Conservation (phyloP, 2,329 filamentous ascomycete genomes). For the Ophiocordyceps polyrhachis-furcata region DNA sequence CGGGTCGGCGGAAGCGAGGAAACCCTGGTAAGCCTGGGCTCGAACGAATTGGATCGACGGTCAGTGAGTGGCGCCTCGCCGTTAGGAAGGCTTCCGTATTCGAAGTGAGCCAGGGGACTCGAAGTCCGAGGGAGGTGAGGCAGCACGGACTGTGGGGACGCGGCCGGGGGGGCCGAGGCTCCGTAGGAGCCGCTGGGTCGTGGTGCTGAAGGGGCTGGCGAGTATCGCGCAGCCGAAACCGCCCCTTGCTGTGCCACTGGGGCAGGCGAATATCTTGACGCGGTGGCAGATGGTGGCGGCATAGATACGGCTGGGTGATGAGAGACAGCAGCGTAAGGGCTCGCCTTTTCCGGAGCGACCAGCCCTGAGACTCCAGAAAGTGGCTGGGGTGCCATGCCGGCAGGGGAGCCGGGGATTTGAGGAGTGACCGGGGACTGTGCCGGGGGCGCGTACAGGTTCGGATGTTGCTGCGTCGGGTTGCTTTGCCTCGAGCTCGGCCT, state of each 20-base stretch:
- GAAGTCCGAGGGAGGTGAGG: constrained; percentile 45
- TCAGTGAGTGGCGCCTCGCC: constrained; percentile 24
- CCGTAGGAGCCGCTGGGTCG: constrained; percentile 25
- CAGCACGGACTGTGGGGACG: constrained; percentile 25
- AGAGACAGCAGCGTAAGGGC: constrained; percentile 31
- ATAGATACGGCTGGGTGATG: constrained; percentile 16
- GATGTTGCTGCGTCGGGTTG: constrained; percentile 20
- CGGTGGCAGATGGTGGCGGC: constrained; percentile 16
- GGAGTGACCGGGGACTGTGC: constrained; percentile 2
- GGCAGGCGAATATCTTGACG: constrained; percentile 44
- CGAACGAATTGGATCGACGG: constrained; percentile 32
- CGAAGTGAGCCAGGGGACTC: constrained; percentile 46
- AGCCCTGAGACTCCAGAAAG: constrained; percentile 18
- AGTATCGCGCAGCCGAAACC: constrained; percentile 30
- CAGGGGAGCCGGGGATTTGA: constrained; percentile 9
- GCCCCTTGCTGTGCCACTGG: constrained; percentile 24
- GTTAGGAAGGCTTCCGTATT: constrained; percentile 14
- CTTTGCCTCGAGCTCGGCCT: constrained; percentile 39
- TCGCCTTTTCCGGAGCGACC: constrained; percentile 32
- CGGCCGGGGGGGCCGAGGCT: constrained; percentile 13
- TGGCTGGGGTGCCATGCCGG: constrained; percentile 1
- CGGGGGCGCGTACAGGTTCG: constrained; percentile 9
- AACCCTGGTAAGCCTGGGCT: constrained; percentile 33
- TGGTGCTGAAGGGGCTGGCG: constrained; percentile 22
- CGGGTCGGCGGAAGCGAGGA: constrained; percentile 40